A percentile compares a stretch with the other conserved stretches of the same genome.
Evolutionary conservation across 169 alveolate species (phyloP).

Genomic region (Cryptosporidium tyzzeri): DNA sequence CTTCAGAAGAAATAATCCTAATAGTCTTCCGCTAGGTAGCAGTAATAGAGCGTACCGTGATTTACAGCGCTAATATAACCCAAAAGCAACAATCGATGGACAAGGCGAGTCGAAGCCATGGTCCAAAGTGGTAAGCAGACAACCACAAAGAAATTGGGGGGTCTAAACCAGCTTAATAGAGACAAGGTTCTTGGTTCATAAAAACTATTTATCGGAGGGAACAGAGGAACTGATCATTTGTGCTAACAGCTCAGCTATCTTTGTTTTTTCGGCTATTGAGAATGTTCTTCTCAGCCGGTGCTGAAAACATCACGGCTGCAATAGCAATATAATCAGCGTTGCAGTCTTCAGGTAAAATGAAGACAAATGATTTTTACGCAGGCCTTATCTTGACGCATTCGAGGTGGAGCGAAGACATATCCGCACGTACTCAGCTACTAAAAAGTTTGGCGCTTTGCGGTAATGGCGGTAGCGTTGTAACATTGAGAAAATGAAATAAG

Average conservation of each 20-base stretch:
- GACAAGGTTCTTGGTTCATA: not conserved
- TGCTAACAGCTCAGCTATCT: constrained; percentile 76
- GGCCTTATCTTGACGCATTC: constrained; percentile 3
- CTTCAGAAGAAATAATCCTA: constrained; percentile 29
- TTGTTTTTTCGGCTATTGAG: constrained; percentile 62
- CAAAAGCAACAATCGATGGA: constrained; percentile 1
- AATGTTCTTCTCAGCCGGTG: constrained; percentile 52
- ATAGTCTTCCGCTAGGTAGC: constrained; percentile 15
- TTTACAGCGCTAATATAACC: not conserved
- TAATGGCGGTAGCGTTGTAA: not conserved
- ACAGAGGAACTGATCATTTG: not conserved
- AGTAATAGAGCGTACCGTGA: not conserved
- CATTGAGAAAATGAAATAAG: not conserved
- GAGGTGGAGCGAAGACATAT: constrained; percentile 52
- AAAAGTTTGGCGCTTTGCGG: not conserved
- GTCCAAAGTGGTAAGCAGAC: not conserved
- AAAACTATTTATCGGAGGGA: not conserved
- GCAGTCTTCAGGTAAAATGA: constrained; percentile 78
- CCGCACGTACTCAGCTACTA: not conserved
- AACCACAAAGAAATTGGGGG: not conserved
- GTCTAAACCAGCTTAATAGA: not conserved
- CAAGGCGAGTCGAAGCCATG: not conserved
- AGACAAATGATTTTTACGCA: constrained; percentile 70
- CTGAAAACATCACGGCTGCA: constrained; percentile 77
- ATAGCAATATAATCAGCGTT: constrained; percentile 78